These are phyloP conservation scores for Geotrichum carabidarum DNA, from an alignment of 1,139 yeast species.

Conservation along the genomic window DNA sequence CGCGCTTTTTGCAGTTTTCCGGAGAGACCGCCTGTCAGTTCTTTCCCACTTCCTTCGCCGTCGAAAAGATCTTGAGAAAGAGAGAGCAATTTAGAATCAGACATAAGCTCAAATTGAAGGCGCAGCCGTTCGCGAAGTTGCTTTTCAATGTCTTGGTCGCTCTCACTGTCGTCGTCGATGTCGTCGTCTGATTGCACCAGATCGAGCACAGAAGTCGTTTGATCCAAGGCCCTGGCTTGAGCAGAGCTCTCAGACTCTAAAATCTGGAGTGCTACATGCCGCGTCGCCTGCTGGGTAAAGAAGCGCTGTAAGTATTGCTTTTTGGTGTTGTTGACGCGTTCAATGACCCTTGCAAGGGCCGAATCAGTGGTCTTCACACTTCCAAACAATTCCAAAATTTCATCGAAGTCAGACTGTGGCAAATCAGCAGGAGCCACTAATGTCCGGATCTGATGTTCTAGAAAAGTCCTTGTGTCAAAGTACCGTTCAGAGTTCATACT, in stretches of 20 bases:
- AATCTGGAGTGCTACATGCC: slow-evolving; percentile 15
- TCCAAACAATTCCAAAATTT: not conserved
- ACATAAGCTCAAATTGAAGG: slow-evolving; percentile 6
- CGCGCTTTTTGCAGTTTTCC: slow-evolving; percentile 1
- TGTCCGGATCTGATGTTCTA: slow-evolving; percentile 3
- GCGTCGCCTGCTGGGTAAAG: slow-evolving; percentile 13
- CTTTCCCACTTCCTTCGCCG: not conserved
- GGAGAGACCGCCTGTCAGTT: slow-evolving; percentile 3
- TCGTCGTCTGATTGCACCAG: slow-evolving; percentile 10
- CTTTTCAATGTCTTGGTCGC: slow-evolving; percentile 1
- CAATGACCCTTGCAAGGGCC: slow-evolving; percentile 6
- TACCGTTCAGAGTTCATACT: slow-evolving; percentile 10
- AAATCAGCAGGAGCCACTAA: slow-evolving; percentile 1
- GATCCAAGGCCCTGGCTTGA: slow-evolving; percentile 4
- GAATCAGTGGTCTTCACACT: not conserved
- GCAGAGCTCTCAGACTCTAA: slow-evolving; percentile 11
- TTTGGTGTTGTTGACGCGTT: slow-evolving; percentile 7
- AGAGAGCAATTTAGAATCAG: not conserved
- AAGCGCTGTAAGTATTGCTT: slow-evolving; percentile 8
- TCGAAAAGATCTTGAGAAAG: slow-evolving; percentile 11
- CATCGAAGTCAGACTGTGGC: not conserved
- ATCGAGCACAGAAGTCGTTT: slow-evolving; percentile 8
- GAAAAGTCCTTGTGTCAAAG: slow-evolving; percentile 5
- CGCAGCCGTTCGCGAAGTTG: slow-evolving; percentile 6
- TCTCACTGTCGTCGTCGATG: not conserved